Evolutionary conservation across 148 eudicot genomes (phyloP), one percentile per base, ranked within the genome.

Genomic region (Persicaria tinctoria): DNA sequence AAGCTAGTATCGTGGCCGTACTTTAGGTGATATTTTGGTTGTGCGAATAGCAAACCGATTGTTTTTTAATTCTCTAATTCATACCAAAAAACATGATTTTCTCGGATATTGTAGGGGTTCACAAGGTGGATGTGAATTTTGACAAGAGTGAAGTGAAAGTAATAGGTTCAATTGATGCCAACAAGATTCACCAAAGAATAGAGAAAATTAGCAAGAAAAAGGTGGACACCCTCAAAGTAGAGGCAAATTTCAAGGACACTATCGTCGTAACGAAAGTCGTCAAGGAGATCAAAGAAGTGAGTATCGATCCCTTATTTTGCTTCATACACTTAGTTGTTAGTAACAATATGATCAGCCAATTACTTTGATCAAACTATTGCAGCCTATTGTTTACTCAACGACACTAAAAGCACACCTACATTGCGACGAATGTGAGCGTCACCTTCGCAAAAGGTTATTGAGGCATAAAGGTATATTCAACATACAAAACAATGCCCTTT

Each of bases 401-500:
- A 81, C 56, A 5, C 73, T 90, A 59, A 88, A 87, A 75, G 81
- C 80, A 16, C 86, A 86, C 76, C 70, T 90, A 79, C 96, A 90
- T 47, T 90, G 96, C 60, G 87, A 84, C 20, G 80, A 90, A 82
- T 88, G 96, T 54, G 90, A 81, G 46, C 69, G 79, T 74, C 90
- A 88, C 51, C 75, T 84, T 4, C 82, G 86, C 17, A 80, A 76
- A 75, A 88, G 79, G 51, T 79, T 90, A 70, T 79, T 88, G 10
- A 80, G 76, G 78, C 90, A 88, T 83, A 85, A 88, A 90, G 96
- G 96, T 89, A 10, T 50, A 10, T 50, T 50, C 12, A 0, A 50
- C 3, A 8, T 50, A 50, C 9, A 2, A 50, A 5, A 9, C 53
- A 7, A 50, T 7, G 12, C 6, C 53, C 11, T 50, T 50, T 12